phyloP scores from a whole-genome alignment of 1,284 basidiomycete genomes.

The Puccinia polysora region DNA sequence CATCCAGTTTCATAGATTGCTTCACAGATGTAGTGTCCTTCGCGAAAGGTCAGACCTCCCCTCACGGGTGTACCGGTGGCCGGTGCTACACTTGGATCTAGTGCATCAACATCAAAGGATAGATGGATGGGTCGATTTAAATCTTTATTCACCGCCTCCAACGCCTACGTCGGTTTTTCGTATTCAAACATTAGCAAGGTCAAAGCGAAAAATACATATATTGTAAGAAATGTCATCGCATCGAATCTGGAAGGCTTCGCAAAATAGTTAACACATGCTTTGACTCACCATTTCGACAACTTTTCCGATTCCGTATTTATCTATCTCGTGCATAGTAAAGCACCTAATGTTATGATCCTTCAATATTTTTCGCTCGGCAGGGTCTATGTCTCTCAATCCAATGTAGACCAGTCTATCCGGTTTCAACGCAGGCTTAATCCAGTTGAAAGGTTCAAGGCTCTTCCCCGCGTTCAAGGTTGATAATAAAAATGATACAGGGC shows the following conservation, averaged over 20 bases:
- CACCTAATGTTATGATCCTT: conserved; percentile 82
- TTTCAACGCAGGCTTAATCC: conserved; percentile 71
- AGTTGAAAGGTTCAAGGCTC: conserved; percentile 61
- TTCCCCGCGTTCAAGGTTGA: conserved; percentile 53
- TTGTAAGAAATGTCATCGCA: neutral
- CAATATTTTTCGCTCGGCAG: conserved; percentile 81
- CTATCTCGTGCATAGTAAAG: conserved; percentile 97
- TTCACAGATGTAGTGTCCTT: conserved; percentile 96
- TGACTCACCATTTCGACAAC: conserved; percentile 43
- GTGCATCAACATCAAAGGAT: conserved; percentile 91
- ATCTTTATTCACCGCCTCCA: conserved; percentile 84
- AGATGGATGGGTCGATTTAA: conserved; percentile 74
- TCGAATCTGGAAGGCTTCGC: neutral
- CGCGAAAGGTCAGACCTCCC: conserved; percentile 92
- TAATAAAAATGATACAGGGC: conserved; percentile 87
- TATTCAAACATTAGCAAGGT: conserved; percentile 62
- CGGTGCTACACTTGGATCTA: conserved; percentile 85
- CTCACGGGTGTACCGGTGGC: conserved; percentile 94
- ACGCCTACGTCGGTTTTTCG: conserved; percentile 63
- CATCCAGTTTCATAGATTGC: conserved; percentile 87
- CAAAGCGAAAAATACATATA: conserved; percentile 57
- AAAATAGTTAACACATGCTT: neutral
- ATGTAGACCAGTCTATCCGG: conserved; percentile 82
- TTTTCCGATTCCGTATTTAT: conserved; percentile 82
- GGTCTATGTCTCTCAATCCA: conserved; percentile 88